phyloP scores from a whole-genome alignment of 176 grass and related monocot species.

The Chloris gayana region DNA sequence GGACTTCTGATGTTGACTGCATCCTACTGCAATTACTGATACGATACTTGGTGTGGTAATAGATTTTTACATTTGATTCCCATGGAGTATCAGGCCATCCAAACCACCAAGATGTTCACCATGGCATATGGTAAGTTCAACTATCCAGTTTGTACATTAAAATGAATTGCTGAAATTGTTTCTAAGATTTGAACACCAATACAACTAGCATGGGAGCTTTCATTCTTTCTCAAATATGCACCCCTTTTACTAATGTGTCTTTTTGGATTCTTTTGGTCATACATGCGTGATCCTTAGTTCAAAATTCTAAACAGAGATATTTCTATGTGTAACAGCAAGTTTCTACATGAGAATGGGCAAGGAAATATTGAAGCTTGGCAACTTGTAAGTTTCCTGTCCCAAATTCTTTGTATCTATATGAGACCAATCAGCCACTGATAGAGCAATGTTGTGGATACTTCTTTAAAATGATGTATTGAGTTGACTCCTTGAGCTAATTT shows the following conservation, averaged over 20 bases:
- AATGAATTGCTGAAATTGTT: not conserved
- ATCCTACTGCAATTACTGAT: not conserved
- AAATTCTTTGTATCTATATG: not conserved
- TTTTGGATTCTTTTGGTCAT: not conserved
- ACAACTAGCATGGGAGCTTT: not conserved
- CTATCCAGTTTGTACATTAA: not conserved
- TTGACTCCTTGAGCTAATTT: not conserved
- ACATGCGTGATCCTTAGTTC: not conserved
- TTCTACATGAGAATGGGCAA: not conserved
- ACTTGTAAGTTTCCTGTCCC: not conserved
- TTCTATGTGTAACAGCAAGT: not conserved
- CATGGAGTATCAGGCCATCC: conserved; percentile 87
- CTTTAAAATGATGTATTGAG: not conserved
- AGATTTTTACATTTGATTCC: conserved; percentile 87
- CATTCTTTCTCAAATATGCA: not conserved
- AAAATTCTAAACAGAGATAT: not conserved
- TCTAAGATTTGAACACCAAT: not conserved
- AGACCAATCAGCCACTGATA: not conserved
- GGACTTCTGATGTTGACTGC: not conserved
- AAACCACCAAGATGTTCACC: conserved; percentile 85
- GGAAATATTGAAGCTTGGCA: not conserved
- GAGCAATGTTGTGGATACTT: not conserved
- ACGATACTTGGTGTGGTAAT: conserved; percentile 9
- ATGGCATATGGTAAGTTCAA: conserved; percentile 64
- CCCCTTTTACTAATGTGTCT: not conserved